Base-by-base conservation (phyloP, 2,329 filamentous ascomycete genomes). In the Mycocentrospora acerina region DNA sequence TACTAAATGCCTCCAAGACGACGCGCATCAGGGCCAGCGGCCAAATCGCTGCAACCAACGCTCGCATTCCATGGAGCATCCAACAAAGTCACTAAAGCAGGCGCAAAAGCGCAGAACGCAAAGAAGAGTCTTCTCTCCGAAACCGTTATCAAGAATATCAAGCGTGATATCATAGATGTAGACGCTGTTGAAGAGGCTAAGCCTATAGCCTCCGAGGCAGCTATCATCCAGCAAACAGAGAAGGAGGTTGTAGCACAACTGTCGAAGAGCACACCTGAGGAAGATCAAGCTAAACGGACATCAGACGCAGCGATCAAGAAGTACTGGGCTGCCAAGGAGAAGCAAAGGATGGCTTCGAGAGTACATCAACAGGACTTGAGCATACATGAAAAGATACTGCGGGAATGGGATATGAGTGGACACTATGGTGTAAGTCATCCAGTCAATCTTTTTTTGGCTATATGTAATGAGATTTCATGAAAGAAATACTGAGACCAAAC, bases 351-450 rank as follows among this genome's bases (percentile, higher is more conserved):
- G 42, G 80, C 87, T 13, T 79, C 80, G 28, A 73, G 85, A 55
- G 82, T 95, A 24, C 93, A 97, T 60, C 89, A 95, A 69, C 69
- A 84, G 55, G 83, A 76, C 2, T 62, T 97, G 53, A 78, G 75
- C 9, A 52, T 86, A 30, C 77, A 85, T 39, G 90, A 97, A 75
- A 95, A 91, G 74, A 82, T 97, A 17, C 69, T 97, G 57, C 77
- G 91, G 48, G 88, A 95, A 64, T 98, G 93, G 69, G 93, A 98
- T 65, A 85, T 95, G 51, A 93, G 85, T 60, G 88, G 80, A 44
- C 88, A 95, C 59, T 98, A 88, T 66, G 93, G 93, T 40, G 90
- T 95, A 81, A 73, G 87, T 51, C 16, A 28, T 22, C 5, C 9
- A 6, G 19, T 22, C 19, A 22, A 22, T 22, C 19, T 22, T 7